Conservation (phyloP, 768 basidiomycete genomes). For the Pleurotus citrinopileatus region DNA sequence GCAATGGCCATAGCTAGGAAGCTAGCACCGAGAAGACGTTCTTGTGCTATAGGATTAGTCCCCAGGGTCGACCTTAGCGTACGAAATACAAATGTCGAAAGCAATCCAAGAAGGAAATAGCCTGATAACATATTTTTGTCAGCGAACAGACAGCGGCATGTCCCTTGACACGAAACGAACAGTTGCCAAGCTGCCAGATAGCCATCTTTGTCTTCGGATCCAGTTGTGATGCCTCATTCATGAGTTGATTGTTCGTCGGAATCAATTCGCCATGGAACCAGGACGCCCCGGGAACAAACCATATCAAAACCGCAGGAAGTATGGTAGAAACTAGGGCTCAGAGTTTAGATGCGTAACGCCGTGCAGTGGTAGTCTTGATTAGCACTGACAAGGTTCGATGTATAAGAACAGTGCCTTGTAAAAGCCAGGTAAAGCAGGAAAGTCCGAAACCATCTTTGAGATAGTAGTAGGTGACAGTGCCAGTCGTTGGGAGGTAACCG, state of each 20-base stretch:
- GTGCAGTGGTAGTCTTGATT: not conserved
- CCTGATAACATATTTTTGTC: conserved; percentile 34
- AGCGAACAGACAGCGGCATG: not conserved
- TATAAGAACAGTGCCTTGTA: conserved; percentile 57
- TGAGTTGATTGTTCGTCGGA: conserved; percentile 31
- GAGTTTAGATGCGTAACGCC: no score
- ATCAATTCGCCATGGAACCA: conserved; percentile 64
- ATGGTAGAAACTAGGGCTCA: conserved; percentile 54
- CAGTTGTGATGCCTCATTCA: conserved; percentile 21
- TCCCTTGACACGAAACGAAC: conserved; percentile 27
- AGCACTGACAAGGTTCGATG: conserved; percentile 48
- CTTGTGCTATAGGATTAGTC: conserved; percentile 57
- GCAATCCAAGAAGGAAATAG: conserved; percentile 60
- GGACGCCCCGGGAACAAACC: conserved; percentile 47
- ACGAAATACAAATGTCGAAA: conserved; percentile 66
- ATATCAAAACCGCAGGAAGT: conserved; percentile 46
- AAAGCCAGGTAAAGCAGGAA: conserved; percentile 53
- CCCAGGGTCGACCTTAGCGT: conserved; percentile 60
- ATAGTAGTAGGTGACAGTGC: no score
- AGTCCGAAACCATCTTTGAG: conserved; percentile 25
- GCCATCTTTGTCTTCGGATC: conserved; percentile 51
- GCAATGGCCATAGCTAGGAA: conserved; percentile 64
- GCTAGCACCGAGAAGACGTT: conserved; percentile 63
- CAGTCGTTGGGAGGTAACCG: no score
- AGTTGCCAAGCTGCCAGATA: conserved; percentile 60